Base-by-base conservation (phyloP, 176 grass and related monocot genomes). In the bread wheat (Triticum aestivum) region DNA sequence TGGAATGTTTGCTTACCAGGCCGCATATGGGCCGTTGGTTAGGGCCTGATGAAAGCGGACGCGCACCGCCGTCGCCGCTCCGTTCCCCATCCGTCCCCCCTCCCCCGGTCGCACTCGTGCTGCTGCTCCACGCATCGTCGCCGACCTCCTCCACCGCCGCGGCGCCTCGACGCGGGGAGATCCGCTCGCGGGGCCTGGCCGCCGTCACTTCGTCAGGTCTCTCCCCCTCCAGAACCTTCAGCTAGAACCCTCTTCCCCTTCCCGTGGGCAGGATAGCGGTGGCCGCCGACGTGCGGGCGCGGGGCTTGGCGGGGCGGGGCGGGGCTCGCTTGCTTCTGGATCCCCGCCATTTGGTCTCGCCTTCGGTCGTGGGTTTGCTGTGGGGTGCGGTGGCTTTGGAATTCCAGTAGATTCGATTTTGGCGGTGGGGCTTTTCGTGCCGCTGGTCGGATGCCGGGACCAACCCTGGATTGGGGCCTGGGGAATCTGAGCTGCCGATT, bases 121-220 rank as follows among this genome's bases (percentile, higher is more conserved):
- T 75, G 73, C 62, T 67, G 39, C 61, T 13, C 44, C 79, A 26
- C 62, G 61, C 39, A 81, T 47, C 61, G n/a, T 14, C 39, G 38
- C 78, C 32, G 63, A 6, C 61, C 27, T 35, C 35, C 52, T 67
- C 30, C 87, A 45, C 44, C 67, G 17, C 62, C 63, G 45, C 63
- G 74, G 5, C 68, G 68, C 81, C 68, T 61, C 79, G 49, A 61
- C 80, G 35, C 58, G 6, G 68, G 24, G 59, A 35, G 33, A 89
- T 85, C 76, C 49, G 35, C 80, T 27, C 12, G 37, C 62, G 21
- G 14, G 39, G 20, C 39, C 44, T 45, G 51, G 38, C 33, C 24
- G 23, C 30, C 66, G 75, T 56, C 52, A 8, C 65, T 62, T 70
- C 75, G 9, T 5, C 39, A 54, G 26, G 42, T 52, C 18, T 52